Base-by-base conservation (phyloP, 1,284 basidiomycete species). In the Xerocomus amazonicus region DNA sequence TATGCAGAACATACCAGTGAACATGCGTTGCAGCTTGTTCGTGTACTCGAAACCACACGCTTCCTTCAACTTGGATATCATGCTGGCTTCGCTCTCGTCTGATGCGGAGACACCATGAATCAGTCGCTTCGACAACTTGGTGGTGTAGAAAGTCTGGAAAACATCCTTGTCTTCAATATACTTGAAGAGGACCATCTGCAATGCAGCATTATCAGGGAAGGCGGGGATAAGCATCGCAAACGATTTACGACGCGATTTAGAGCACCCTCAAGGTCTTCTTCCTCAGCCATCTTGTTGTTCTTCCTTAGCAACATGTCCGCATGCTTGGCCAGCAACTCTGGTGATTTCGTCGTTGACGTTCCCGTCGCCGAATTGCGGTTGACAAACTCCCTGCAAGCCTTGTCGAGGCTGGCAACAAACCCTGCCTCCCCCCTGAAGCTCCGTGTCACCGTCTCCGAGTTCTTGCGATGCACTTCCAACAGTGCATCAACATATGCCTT, bases 91-190 rank as follows among this genome's bases (percentile, higher is more conserved):
- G 23, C 87, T 89, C 73, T 99, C 97, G 62, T 98, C 96, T 4
- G 95, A 98, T 6, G 94, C 93, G 17, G 94, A 97, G 17, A 90
- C 83, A 32, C 85, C 86, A 60, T 93, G 88, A 57, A 99, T 95
- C 32, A 99, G 83, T 59, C 97, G 92, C 66, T 92, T 92, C 40
- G 94, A 95, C 17, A 99, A 77, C 74, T 96, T 96, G 61, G 93
- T 97, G 39, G 91, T 91, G 76, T 99, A 99, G 79, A 97, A 99
- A 40, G 92, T 93, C 68, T 98, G 96, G 86, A 99, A 99, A 10
- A 99, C 94, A 63, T 99, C 97, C 77, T 97, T 97, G 76, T 99
- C 97, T 69, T 97, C 94, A 59, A 99, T 88, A 69, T 97, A 99
- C 72, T 97, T 97, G 87, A 99, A 99, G 45, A 99, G 77, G 39